Evolutionary conservation across 495 filamentous ascomycete genomes (phyloP).

Genomic region (Penicillium samsonianum): DNA sequence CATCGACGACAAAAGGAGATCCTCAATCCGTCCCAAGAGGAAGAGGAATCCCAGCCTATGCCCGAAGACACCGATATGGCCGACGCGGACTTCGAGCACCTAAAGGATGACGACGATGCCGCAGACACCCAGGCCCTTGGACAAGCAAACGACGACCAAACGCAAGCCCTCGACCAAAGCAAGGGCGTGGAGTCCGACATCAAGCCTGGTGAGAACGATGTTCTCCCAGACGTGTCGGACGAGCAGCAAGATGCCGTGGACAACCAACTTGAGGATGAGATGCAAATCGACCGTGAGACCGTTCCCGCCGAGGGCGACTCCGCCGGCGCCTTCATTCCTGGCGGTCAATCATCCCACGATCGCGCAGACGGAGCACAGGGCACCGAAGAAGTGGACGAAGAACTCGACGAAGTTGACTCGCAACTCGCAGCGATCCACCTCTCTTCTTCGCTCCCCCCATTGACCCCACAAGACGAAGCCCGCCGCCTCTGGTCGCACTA

Average conservation of each 20-base stretch:
- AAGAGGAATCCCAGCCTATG: slow-evolving; percentile 54
- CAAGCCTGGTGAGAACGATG: slow-evolving; percentile 54
- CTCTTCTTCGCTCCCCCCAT: slow-evolving; percentile 42
- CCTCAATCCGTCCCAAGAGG: slow-evolving; percentile 62
- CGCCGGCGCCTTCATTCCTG: slow-evolving; percentile 45
- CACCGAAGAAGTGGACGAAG: slow-evolving; percentile 55
- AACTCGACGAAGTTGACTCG: slow-evolving; percentile 69
- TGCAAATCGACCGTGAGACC: slow-evolving; percentile 45
- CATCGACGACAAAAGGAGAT: slow-evolving; percentile 83
- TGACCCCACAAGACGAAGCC: slow-evolving; percentile 59
- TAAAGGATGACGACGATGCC: slow-evolving; percentile 75
- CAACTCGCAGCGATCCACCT: slow-evolving; percentile 74
- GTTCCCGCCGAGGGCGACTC: slow-evolving; percentile 45
- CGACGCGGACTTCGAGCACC: slow-evolving; percentile 82
- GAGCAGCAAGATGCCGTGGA: slow-evolving; percentile 54
- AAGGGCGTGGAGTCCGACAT: slow-evolving; percentile 77
- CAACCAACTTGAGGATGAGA: slow-evolving; percentile 49
- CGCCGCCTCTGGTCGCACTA: slow-evolving; percentile 82
- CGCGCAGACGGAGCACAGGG: slow-evolving; percentile 30
- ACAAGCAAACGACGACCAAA: slow-evolving; percentile 83
- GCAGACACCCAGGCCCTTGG: slow-evolving; percentile 90
- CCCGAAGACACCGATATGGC: slow-evolving; percentile 65
- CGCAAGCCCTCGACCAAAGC: slow-evolving; percentile 74
- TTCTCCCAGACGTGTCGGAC: slow-evolving; percentile 60
- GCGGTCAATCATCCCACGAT: slow-evolving; percentile 36